Evolutionary conservation across 179 eudicot species (phyloP).

Genomic region (Corrigiola litoralis): DNA sequence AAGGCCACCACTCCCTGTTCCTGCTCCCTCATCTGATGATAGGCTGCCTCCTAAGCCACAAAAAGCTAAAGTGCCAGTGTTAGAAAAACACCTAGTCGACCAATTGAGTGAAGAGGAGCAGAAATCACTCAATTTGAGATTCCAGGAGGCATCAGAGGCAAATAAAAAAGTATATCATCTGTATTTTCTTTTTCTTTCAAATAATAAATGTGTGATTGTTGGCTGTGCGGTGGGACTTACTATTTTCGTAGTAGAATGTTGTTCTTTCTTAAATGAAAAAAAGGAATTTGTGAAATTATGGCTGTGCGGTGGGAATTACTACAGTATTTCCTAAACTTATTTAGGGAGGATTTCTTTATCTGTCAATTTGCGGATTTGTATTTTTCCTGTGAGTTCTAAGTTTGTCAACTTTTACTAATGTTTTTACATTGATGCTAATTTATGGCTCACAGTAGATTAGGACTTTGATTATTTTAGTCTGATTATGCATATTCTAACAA

Average conservation of each 20-base stretch:
- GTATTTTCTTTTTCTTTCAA: not conserved
- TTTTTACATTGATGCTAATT: too few relatives aligned
- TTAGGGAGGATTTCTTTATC: too few relatives aligned
- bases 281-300: not conserved
- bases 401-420: too few relatives aligned
- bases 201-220: not conserved
- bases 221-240: not conserved
- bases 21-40: conserved; percentile 52
- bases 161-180: conserved; percentile 56
- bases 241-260: too few relatives aligned
- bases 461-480: too few relatives aligned
- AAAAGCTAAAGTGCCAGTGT: conserved; percentile 75
- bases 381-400: too few relatives aligned
- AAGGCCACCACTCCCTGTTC: conserved; percentile 67
- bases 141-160: conserved; percentile 89
- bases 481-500: not conserved
- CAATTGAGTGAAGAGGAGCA: conserved; percentile 95
- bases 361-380: not conserved
- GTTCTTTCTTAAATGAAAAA: too few relatives aligned
- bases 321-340: too few relatives aligned
- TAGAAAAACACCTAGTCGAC: conserved; percentile 84
- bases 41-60: conserved; percentile 56
- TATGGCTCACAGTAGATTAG: too few relatives aligned
- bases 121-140: conserved; percentile 70
- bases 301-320: not conserved